Evolutionary conservation across 2,329 filamentous ascomycete species (phyloP), one percentile per base, ranked within the genome.

Genomic region (Fusarium sororula): DNA sequence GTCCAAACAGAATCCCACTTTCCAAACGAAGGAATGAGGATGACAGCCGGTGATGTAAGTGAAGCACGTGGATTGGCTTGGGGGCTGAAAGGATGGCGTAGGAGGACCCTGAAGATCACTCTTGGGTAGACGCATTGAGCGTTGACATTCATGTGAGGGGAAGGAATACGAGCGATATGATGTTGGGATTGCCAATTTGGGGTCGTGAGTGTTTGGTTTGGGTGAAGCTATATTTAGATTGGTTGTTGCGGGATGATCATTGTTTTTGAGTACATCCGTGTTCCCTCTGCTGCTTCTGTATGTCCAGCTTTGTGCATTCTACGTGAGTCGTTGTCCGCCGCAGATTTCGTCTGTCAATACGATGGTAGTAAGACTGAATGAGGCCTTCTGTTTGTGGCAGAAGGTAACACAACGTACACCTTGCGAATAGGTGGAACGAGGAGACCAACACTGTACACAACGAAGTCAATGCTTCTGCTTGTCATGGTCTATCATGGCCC

Each of bases 111-210:
- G 65, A 45, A 14, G 39, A 73, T 66, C 65, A 42, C 41, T 63
- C 38, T 56, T 63, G 44, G 54, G 7, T 37, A 18, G 54, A 60
- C 69, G 69, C 41, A 73, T 66, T 35, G n/a, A 42, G 64, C 20
- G 37, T 48, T 45, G 28, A 37, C 24, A 48, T 48, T 47, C n/a
- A 30, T 20, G 24, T 26, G 61, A 28, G 41, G 53, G 26, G 28
- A 42, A n/a, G 32, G 17, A 65, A 73, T 73, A 73, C 70, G 70
- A 73, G 24, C n/a, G 17, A 13, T 10, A 35, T 69, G 69, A 69
- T 65, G 30, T 39, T 59, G 30, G 22, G n/a, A 20, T 35, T 55
- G 11, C 51, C 22, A 41, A 6, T n/a, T 30, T 18, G 24, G 30
- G 39, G 14, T 20, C n/a, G 13, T 24, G n/a, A 13, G 11, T 9